Percentiles rank a stretch among this genome's conserved stretches.
phyloP scores from a whole-genome alignment of 2,329 filamentous ascomycete genomes.

The Pseudonectria foliicola region DNA sequence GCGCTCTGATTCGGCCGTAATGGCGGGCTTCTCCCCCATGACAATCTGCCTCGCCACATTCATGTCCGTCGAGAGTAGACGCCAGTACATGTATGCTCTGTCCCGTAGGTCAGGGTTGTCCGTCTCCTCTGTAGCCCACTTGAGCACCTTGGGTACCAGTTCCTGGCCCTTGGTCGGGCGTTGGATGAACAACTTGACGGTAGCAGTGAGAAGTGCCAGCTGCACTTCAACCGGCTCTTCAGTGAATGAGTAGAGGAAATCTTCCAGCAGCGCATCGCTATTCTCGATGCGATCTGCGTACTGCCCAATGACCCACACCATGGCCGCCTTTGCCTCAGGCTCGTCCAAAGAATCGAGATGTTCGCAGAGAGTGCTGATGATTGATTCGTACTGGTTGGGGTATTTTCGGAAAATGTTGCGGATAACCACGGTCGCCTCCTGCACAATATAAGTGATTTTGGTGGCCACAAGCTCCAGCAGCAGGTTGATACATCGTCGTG shows the following conservation, averaged over 20 bases:
- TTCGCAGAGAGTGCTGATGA: slow-evolving; percentile 91
- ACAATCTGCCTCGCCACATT: slow-evolving; percentile 79
- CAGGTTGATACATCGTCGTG: slow-evolving; percentile 83
- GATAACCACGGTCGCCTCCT: slow-evolving; percentile 97
- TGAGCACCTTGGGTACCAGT: slow-evolving; percentile 86
- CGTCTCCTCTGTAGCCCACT: slow-evolving; percentile 99
- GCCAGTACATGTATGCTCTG: slow-evolving; percentile 99
- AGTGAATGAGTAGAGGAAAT: slow-evolving; percentile 88
- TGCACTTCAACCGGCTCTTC: slow-evolving; percentile 96
- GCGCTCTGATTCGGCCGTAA: slow-evolving; percentile 92
- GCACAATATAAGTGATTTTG: slow-evolving; percentile 98
- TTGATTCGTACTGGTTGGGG: slow-evolving; percentile 96
- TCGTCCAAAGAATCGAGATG: slow-evolving; percentile 95
- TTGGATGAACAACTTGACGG: slow-evolving; percentile 96
- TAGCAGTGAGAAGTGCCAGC: slow-evolving; percentile 86
- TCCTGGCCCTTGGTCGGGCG: slow-evolving; percentile 90
- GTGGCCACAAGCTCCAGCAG: slow-evolving; percentile 89
- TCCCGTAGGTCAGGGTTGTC: slow-evolving; percentile 96
- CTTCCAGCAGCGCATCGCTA: slow-evolving; percentile 84
- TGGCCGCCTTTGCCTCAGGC: slow-evolving; percentile 94
- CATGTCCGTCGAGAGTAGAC: slow-evolving; percentile 86
- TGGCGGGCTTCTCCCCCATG: slow-evolving; percentile 95
- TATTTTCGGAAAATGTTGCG: slow-evolving; percentile 99
- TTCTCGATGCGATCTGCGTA: slow-evolving; percentile 98
- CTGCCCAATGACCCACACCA: slow-evolving; percentile 99